Evolutionary conservation across 352 stramenopile species (phyloP).

Genomic region (Phytopythium vexans): DNA sequence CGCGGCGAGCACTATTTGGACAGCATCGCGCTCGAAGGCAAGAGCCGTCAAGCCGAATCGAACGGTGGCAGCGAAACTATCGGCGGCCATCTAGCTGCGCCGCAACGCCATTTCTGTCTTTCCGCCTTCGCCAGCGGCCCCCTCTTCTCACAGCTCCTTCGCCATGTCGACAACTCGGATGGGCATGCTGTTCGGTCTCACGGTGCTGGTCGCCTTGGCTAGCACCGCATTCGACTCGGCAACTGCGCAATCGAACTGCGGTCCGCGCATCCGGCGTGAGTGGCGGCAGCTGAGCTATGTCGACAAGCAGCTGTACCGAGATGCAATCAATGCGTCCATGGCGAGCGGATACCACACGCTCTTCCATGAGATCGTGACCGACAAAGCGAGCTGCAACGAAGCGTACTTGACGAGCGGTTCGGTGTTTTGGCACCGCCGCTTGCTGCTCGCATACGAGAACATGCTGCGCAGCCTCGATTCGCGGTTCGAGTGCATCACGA

Average conservation of each 20-base stretch:
- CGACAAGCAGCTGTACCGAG: conserved; percentile 64
- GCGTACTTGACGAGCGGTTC: conserved; percentile 46
- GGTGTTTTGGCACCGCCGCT: conserved; percentile 71
- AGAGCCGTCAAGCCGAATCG: too few relatives aligned
- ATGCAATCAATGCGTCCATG: conserved; percentile 61
- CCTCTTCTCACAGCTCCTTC: too few relatives aligned
- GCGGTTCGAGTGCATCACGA: conserved; percentile 60
- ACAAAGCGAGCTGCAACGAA: conserved; percentile 34
- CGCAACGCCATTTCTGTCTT: too few relatives aligned
- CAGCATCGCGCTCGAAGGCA: too few relatives aligned
- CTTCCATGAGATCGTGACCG: conserved; percentile 55
- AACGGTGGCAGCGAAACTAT: too few relatives aligned
- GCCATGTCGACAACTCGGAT: too few relatives aligned
- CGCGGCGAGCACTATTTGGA: too few relatives aligned
- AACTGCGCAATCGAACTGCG: conserved; percentile 12
- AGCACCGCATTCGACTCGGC: background rate
- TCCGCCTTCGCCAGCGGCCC: too few relatives aligned
- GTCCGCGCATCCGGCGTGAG: conserved; percentile 40
- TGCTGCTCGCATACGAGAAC: conserved; percentile 67
- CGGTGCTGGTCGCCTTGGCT: background rate
- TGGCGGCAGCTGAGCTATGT: conserved; percentile 35
- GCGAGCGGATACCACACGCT: conserved; percentile 39
- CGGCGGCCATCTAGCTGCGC: too few relatives aligned
- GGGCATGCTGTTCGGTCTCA: background rate
- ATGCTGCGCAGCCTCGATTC: conserved; percentile 67